phyloP scores from a whole-genome alignment of 306 rosid genomes.

The Quercus parvula region DNA sequence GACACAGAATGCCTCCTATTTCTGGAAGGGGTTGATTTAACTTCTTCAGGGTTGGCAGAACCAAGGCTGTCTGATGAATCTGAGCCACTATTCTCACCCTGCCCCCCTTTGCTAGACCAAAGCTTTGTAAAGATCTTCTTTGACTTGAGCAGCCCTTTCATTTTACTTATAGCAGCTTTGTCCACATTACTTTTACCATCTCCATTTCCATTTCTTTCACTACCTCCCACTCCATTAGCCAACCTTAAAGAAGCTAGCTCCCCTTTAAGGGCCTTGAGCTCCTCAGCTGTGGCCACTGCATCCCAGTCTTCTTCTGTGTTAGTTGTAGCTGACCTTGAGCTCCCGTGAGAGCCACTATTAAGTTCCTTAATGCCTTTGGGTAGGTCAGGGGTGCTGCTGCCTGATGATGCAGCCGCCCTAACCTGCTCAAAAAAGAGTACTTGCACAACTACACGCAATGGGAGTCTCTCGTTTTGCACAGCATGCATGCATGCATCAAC shows the following conservation, averaged over 20 bases:
- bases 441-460: constrained; percentile 89
- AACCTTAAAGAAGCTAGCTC: constrained; percentile 86
- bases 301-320: constrained; percentile 83
- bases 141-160: constrained; percentile 78
- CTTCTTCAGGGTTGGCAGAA: constrained; percentile 87
- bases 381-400: constrained; percentile 92
- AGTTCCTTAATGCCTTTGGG: constrained; percentile 68
- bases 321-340: constrained; percentile 85
- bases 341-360: constrained; percentile 63
- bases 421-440: constrained; percentile 93
- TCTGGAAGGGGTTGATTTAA: constrained; percentile 82
- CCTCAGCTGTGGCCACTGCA: constrained; percentile 67
- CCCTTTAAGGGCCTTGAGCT: constrained; percentile 76
- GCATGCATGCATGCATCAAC: constrained; percentile 93
- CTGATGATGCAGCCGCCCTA: constrained; percentile 70
- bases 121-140: constrained; percentile 74
- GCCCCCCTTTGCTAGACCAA: constrained; percentile 84
- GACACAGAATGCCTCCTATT: constrained; percentile 94
- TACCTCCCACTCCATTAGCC: constrained; percentile 43
- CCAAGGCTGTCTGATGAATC: constrained; percentile 85
- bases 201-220: constrained; percentile 58
- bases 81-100: constrained; percentile 84
- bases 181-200: constrained; percentile 49
- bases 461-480: constrained; percentile 94
- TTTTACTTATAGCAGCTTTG: constrained; percentile 71